Percentiles rank a stretch among this genome's conserved stretches.
These are phyloP conservation scores for Pycnococcus provasolii DNA, from an alignment of 139 green algal genomes.

Conservation along the genomic window DNA sequence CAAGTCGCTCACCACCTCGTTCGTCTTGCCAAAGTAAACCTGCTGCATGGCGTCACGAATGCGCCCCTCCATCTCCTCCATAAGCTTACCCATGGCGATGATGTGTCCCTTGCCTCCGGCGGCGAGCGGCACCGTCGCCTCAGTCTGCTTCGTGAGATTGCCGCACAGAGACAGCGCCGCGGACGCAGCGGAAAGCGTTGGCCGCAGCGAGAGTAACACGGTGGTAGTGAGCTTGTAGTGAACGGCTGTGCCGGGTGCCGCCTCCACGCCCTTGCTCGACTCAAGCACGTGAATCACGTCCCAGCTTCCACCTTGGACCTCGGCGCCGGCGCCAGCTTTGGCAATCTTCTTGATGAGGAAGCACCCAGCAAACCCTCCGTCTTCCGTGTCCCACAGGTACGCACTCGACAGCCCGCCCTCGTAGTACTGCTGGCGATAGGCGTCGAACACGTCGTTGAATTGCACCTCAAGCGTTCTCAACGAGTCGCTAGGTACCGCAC, in stretches of 20 bases:
- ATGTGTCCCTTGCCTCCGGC: background rate
- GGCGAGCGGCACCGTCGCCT: background rate
- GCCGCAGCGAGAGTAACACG: background rate
- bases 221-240: background rate
- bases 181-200: background rate
- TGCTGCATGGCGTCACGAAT: background rate
- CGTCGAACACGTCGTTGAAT: background rate
- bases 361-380: background rate
- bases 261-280: background rate
- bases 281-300: background rate
- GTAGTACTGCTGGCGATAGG: background rate
- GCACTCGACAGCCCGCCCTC: background rate
- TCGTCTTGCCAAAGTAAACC: conserved; percentile 1
- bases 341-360: background rate
- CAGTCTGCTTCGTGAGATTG: background rate
- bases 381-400: background rate
- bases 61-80: background rate
- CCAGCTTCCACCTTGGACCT: background rate
- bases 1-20: background rate
- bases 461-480: background rate
- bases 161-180: background rate
- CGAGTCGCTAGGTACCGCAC: background rate
- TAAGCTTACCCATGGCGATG: background rate
- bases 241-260: too few relatives aligned
- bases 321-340: too few relatives aligned